These are phyloP conservation scores for Pyrenophora tritici-repentis DNA, from an alignment of 2,329 filamentous ascomycete species.

Conservation along the genomic window DNA sequence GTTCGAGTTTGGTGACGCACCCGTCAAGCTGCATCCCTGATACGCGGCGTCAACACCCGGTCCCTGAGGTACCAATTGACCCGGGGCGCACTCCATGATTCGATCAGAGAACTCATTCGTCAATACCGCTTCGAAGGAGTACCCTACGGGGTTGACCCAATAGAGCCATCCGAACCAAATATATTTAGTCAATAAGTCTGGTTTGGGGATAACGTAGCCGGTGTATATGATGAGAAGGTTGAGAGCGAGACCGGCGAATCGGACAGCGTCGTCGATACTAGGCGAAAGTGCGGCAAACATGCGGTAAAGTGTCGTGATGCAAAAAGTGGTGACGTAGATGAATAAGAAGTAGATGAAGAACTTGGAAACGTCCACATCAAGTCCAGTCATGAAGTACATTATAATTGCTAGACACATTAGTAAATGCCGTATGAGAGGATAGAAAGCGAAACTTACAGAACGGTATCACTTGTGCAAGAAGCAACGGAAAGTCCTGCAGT, in stretches of 20 bases:
- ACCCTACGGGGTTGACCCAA: constrained; percentile 57
- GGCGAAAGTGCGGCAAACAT: constrained; percentile 68
- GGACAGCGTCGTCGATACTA: constrained; percentile 68
- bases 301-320: constrained; percentile 67
- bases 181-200: constrained; percentile 61
- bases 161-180: constrained; percentile 65
- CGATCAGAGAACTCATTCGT: constrained; percentile 67
- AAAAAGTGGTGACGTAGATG: constrained; percentile 66
- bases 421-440: background rate
- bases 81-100: constrained; percentile 62
- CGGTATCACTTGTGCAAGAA: constrained; percentile 62
- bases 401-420: constrained; percentile 51
- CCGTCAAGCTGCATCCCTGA: constrained; percentile 67
- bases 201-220: constrained; percentile 71
- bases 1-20: constrained; percentile 58
- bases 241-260: constrained; percentile 66
- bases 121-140: constrained; percentile 70
- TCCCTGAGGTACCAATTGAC: constrained; percentile 64
- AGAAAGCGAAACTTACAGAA: constrained; percentile 48
- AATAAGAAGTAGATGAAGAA: constrained; percentile 71
- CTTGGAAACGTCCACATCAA: constrained; percentile 64
- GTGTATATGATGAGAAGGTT: constrained; percentile 68
- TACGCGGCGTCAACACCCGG: constrained; percentile 59
- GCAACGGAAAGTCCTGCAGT: constrained; percentile 65
- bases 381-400: constrained; percentile 67